Evolutionary conservation across 352 stramenopile genomes (phyloP).

Genomic region (Halophytophthora batemanensis): DNA sequence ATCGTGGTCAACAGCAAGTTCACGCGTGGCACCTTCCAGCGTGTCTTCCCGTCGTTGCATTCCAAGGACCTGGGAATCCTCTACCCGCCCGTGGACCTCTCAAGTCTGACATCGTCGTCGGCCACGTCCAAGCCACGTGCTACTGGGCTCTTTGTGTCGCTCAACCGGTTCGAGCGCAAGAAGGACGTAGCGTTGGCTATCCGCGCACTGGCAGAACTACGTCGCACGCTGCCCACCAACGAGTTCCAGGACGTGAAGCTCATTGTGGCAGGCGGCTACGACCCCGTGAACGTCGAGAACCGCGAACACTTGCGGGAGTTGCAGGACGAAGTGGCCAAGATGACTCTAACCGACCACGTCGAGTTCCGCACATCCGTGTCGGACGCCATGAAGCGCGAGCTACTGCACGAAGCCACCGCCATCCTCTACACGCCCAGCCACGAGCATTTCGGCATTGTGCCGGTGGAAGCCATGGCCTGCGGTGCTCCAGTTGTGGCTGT

Average conservation of each 20-base stretch:
- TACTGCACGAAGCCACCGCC: constrained; percentile 83
- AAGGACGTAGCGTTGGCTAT: constrained; percentile 95
- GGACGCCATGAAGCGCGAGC: constrained; percentile 79
- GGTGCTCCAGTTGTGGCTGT: constrained; percentile 94
- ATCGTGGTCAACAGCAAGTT: constrained; percentile 98
- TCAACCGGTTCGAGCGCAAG: constrained; percentile 99
- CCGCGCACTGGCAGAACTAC: constrained; percentile 67
- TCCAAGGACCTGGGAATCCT: constrained; percentile 80
- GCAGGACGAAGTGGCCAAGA: constrained; percentile 59
- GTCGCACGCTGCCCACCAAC: constrained; percentile 29
- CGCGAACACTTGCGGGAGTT: constrained; percentile 93
- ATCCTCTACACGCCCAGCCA: constrained; percentile 96
- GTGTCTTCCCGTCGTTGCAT: constrained; percentile 82
- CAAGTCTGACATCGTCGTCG: constrained; percentile 56
- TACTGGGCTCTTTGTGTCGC: constrained; percentile 87
- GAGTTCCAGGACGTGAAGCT: constrained; percentile 71
- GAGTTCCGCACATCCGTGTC: constrained; percentile 89
- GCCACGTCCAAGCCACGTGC: constrained; percentile 31
- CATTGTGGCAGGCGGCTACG: constrained; percentile 95
- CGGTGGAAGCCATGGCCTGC: constrained; percentile 97
- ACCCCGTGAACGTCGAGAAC: constrained; percentile 95
- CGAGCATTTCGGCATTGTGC: constrained; percentile 99
- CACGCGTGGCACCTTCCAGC: constrained; percentile 88
- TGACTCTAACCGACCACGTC: constrained; percentile 59
- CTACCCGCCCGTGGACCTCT: constrained; percentile 90